phyloP scores from a whole-genome alignment of 768 basidiomycete species.

The Tulasnella sp. region DNA sequence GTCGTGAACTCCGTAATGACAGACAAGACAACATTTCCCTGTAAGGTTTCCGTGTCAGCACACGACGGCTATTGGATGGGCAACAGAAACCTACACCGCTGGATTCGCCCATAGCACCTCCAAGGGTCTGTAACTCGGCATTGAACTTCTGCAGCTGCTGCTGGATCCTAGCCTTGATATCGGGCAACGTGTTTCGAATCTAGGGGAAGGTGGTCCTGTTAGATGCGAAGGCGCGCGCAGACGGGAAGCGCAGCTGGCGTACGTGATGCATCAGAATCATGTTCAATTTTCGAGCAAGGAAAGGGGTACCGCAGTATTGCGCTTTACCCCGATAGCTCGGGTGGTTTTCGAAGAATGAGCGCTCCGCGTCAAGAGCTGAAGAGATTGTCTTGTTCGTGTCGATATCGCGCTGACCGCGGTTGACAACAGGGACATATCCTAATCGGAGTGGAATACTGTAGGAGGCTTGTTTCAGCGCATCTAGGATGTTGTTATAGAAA shows the following conservation, averaged over 20 bases:
- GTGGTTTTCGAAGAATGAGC: constrained; percentile 91
- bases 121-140: constrained; percentile 72
- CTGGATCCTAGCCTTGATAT: constrained; percentile 94
- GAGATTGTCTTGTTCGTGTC: constrained; percentile 79
- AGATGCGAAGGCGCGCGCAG: neutral
- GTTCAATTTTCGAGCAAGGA: constrained; percentile 92
- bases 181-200: constrained; percentile 92
- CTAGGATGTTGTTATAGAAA: neutral
- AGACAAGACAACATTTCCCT: constrained; percentile 83
- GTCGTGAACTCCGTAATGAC: constrained; percentile 97
- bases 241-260: neutral
- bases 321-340: constrained; percentile 87
- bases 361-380: constrained; percentile 80
- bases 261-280: constrained; percentile 96
- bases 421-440: constrained; percentile 98
- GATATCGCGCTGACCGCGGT: constrained; percentile 96
- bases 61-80: neutral
- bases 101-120: constrained; percentile 76
- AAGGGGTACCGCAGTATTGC: constrained; percentile 91
- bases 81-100: constrained; percentile 41
- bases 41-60: neutral
- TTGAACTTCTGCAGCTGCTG: constrained; percentile 84
- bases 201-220: neutral
- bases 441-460: constrained; percentile 75
- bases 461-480: neutral